Conservation (phyloP, 2,329 filamentous ascomycete species). For the Fusarium sp. region DNA sequence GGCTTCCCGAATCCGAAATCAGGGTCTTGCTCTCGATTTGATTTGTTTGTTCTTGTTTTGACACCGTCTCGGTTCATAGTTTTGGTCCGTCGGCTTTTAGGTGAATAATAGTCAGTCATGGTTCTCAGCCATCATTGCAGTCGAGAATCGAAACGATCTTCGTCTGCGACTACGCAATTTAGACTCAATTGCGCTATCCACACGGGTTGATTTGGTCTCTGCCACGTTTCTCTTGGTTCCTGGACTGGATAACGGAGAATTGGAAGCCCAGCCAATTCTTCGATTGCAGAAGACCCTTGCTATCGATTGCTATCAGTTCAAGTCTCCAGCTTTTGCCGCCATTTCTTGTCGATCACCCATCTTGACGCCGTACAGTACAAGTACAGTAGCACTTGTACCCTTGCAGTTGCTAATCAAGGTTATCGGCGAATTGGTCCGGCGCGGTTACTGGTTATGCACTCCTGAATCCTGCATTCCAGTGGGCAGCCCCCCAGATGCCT, state of each 20-base stretch:
- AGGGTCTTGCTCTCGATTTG: constrained; percentile 21
- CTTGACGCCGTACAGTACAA: constrained; percentile 4
- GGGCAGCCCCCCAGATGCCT: constrained; percentile 6
- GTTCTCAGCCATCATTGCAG: constrained; percentile 35
- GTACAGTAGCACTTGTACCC: constrained; percentile 16
- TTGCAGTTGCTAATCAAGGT: constrained; percentile 34
- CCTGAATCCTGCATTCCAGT: constrained; percentile 48
- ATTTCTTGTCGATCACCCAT: constrained; percentile 36
- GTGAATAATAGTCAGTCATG: constrained; percentile 26
- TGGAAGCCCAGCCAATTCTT: constrained; percentile 26
- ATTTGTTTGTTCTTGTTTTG: neutral
- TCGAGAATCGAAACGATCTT: constrained; percentile 7
- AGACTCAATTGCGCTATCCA: constrained; percentile 11
- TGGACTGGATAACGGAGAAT: constrained; percentile 11
- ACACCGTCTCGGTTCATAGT: constrained; percentile 28
- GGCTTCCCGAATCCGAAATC: constrained; percentile 30
- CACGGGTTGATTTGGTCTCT: constrained; percentile 20
- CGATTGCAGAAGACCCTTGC: constrained; percentile 25
- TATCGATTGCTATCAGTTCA: constrained; percentile 35
- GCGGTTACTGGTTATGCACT: constrained; percentile 42
- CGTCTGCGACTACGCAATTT: constrained; percentile 28
- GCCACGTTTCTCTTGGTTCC: constrained; percentile 29
- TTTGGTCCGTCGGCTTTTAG: constrained; percentile 25
- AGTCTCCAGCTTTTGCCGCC: constrained; percentile 38
- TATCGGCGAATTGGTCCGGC: constrained; percentile 34